Evolutionary conservation across 1,284 basidiomycete genomes (phyloP), one percentile per base, ranked within the genome.

Genomic region (Grifola frondosa): DNA sequence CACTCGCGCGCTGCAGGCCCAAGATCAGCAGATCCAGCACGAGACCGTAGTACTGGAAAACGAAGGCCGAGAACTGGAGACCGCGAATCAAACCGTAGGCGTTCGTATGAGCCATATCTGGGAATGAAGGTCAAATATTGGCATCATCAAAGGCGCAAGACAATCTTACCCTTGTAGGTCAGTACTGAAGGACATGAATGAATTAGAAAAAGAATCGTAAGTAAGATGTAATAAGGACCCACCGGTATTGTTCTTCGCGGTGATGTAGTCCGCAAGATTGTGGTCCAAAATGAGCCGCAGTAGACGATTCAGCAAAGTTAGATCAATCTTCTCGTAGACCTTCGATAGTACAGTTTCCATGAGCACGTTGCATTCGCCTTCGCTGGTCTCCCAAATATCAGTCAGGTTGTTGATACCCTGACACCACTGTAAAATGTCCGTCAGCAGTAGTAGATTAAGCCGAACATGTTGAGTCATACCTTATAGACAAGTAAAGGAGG

Each of bases 201-300:
- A n/a, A n/a, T 41, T 16, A 41, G 39, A 25, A 46, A 22, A 47
- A 21, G n/a, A 34, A 35, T 10, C 13, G 28, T 17, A 7, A 13
- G 15, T 17, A 17, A 40, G 17, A 28, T 6, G 13, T 12, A 32
- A 42, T 34, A 10, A 36, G 44, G 30, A 52, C 70, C 37, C 45
- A 78, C 77, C 78, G 0, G 90, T 91, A 66, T 97, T 98, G 73
- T 97, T 97, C 80, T 97, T 97, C 17, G 93, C 89, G 3, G 94
- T 98, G 63, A 97, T 97, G 67, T 97, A 98, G 62, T 97, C 94
- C 16, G 95, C 95, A 71, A 98, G 66, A 65, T 98, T 98, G 73
- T 97, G 95, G 61, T 98, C 94, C 54, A 97, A 76, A 58, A 98
- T 96, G 31, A 97, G 81, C 42, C 94, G 89, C 28, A 97, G 74